Evolutionary conservation across 2,329 filamentous ascomycete genomes (phyloP).

Genomic region (Phaeosphaeriaceae sp.): DNA sequence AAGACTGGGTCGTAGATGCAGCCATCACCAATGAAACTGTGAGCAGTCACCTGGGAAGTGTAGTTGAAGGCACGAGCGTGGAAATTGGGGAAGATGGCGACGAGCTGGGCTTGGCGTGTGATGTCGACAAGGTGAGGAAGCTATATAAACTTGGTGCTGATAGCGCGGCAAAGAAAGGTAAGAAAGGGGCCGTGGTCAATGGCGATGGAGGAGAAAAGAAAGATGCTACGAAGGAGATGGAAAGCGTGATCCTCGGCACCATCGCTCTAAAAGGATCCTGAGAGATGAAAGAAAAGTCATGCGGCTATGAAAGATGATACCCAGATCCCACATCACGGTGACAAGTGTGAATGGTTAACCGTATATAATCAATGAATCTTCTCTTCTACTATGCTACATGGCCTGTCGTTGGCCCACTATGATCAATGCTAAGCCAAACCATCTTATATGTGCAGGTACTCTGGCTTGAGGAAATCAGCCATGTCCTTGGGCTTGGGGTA

Average conservation of each 20-base stretch:
- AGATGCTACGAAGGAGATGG: slow-evolving; percentile 64
- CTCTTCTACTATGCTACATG: slow-evolving; percentile 46
- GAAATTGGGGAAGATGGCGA: slow-evolving; percentile 24
- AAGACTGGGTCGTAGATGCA: slow-evolving; percentile 10
- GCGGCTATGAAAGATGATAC: slow-evolving; percentile 2
- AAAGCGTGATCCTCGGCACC: slow-evolving; percentile 73
- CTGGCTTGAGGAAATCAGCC: slow-evolving; percentile 92
- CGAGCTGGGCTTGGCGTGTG: slow-evolving; percentile 60
- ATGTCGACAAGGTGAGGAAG: slow-evolving; percentile 74
- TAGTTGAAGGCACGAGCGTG: slow-evolving; percentile 36
- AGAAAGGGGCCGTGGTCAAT: slow-evolving; percentile 43
- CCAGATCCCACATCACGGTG: background rate
- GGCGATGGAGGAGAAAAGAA: slow-evolving; percentile 43
- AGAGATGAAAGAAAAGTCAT: slow-evolving; percentile 6
- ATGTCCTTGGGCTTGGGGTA: slow-evolving; percentile 86
- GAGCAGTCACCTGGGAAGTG: slow-evolving; percentile 29
- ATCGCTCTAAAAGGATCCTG: slow-evolving; percentile 76
- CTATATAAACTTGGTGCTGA: slow-evolving; percentile 80
- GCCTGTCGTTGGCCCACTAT: slow-evolving; percentile 19
- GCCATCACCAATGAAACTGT: slow-evolving; percentile 36
- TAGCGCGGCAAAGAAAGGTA: slow-evolving; percentile 52
- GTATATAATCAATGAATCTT: slow-evolving; percentile 17
- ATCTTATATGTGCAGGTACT: slow-evolving; percentile 77
- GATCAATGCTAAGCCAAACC: slow-evolving; percentile 12
- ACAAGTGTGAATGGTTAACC: background rate